Conservation (phyloP, 2,329 filamentous ascomycete species). For the Aspergillus chevalieri region DNA sequence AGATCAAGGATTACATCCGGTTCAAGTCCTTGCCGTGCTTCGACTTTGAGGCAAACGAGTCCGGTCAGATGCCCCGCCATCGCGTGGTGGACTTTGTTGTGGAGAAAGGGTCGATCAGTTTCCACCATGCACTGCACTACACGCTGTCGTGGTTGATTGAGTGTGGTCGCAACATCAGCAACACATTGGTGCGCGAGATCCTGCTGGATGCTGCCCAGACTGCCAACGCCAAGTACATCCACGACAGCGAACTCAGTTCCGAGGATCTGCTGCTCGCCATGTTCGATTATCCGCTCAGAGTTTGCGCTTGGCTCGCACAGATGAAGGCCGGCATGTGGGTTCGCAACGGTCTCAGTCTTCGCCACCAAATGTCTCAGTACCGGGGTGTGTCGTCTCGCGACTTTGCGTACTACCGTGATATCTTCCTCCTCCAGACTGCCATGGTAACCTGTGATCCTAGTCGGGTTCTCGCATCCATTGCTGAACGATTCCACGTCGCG, state of each 20-base stretch:
- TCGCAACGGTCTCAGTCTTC: conserved; percentile 88
- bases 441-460: conserved; percentile 79
- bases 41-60: conserved; percentile 61
- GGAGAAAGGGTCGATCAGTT: conserved; percentile 86
- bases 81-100: conserved; percentile 80
- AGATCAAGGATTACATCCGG: conserved; percentile 77
- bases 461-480: conserved; percentile 77
- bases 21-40: conserved; percentile 76
- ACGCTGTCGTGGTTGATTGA: conserved; percentile 94
- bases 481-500: conserved; percentile 85
- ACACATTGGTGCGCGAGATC: conserved; percentile 60
- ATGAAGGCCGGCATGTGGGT: conserved; percentile 99
- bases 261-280: conserved; percentile 80
- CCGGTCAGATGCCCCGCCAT: conserved; percentile 47
- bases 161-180: conserved; percentile 69
- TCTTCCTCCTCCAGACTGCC: conserved; percentile 87
- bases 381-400: conserved; percentile 83
- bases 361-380: conserved; percentile 92
- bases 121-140: conserved; percentile 95
- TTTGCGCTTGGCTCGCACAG: conserved; percentile 93
- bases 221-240: conserved; percentile 48
- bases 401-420: conserved; percentile 87
- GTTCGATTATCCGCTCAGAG: conserved; percentile 87
- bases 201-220: conserved; percentile 64
- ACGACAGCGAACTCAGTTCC: conserved; percentile 49